Conservation (phyloP, 257 asterid genomes). For the Henckelia pumila region DNA sequence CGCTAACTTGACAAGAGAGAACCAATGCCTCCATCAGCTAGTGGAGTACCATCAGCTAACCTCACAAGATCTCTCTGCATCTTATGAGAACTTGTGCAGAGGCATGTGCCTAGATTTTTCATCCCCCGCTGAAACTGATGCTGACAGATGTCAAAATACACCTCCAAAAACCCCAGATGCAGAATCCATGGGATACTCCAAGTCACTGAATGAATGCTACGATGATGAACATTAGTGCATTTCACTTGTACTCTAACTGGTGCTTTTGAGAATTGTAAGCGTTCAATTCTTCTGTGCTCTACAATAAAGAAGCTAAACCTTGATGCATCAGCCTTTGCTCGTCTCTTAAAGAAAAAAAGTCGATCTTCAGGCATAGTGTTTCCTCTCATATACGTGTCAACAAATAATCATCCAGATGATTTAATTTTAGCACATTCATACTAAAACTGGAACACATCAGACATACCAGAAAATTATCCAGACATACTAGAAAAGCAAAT, state of each 20-base stretch:
- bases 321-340: too few species aligned
- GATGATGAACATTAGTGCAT: constrained; percentile 40
- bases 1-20: constrained; percentile 78
- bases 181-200: constrained; percentile 42
- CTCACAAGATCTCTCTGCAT: constrained; percentile 79
- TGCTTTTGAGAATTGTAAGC: too few species aligned
- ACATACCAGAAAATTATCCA: too few species aligned
- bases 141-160: constrained; percentile 20
- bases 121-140: constrained; percentile 39
- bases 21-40: constrained; percentile 75
- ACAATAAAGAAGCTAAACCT: neutral
- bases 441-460: neutral
- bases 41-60: constrained; percentile 93
- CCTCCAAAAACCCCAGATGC: constrained; percentile 27
- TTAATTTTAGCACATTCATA: neutral
- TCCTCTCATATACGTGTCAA: neutral
- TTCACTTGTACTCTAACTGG: neutral
- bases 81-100: constrained; percentile 68
- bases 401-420: neutral
- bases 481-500: too few species aligned
- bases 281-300: neutral
- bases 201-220: constrained; percentile 55
- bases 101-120: constrained; percentile 75
- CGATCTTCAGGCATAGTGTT: too few species aligned
- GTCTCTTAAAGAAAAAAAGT: too few species aligned